Evolutionary conservation across 495 filamentous ascomycete genomes (phyloP).

Genomic region (Aspergillus taichungensis): DNA sequence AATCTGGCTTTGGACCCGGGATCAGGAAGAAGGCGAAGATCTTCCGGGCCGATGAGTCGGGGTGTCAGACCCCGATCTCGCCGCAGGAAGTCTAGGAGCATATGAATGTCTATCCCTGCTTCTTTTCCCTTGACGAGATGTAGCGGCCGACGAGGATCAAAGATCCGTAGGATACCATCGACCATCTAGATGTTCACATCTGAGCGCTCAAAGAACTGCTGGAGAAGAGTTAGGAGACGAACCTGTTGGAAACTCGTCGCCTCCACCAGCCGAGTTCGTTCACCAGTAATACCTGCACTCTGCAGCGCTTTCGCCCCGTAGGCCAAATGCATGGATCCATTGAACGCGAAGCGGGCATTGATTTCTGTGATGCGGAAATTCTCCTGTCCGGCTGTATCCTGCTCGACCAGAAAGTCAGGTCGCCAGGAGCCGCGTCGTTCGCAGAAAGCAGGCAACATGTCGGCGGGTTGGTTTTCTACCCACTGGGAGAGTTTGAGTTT

Average conservation of each 20-base stretch:
- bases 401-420: slow-evolving; percentile 36
- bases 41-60: slow-evolving; percentile 10
- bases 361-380: slow-evolving; percentile 34
- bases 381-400: slow-evolving; percentile 7
- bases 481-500: too few relatives aligned
- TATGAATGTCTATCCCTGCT: slow-evolving; percentile 22
- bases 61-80: slow-evolving; percentile 8
- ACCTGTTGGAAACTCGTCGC: slow-evolving; percentile 7
- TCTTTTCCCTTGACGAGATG: slow-evolving; percentile 29
- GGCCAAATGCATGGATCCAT: slow-evolving; percentile 21
- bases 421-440: slow-evolving; percentile 27
- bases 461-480: slow-evolving; percentile 3
- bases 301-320: slow-evolving; percentile 16
- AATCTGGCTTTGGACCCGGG: slow-evolving; percentile 3
- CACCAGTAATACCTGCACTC: slow-evolving; percentile 1
- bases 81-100: slow-evolving; percentile 16
- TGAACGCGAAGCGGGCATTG: slow-evolving; percentile 36
- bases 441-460: slow-evolving; percentile 4
- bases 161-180: slow-evolving; percentile 13
- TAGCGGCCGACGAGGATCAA: slow-evolving; percentile 18
- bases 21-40: slow-evolving; percentile 13
- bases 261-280: slow-evolving; percentile 1
- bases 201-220: too few relatives aligned
- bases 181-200: slow-evolving; percentile 5
- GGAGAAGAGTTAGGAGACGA: too few relatives aligned